These are phyloP conservation scores for Calamus simplicifolius DNA, from an alignment of 176 grass and related monocot genomes.

Conservation along the genomic window DNA sequence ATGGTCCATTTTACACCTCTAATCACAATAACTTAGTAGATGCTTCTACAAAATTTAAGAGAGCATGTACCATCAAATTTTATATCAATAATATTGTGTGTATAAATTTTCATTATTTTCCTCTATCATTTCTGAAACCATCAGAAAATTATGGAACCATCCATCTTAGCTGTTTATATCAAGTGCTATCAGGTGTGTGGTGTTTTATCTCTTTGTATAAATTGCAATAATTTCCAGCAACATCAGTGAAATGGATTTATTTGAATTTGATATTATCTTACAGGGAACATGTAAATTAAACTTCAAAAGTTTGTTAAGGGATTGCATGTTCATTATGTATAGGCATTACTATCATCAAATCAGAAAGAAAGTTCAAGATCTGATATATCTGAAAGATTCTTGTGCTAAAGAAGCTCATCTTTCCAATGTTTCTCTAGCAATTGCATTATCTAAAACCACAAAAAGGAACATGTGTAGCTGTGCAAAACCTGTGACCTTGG, in stretches of 20 bases:
- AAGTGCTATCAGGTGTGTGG: no score
- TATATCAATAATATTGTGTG: no score
- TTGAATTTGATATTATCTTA: slow-evolving; percentile 15
- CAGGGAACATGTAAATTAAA: slow-evolving; percentile 59
- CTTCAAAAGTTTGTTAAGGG: slow-evolving; percentile 63
- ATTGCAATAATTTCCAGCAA: slow-evolving; percentile 3
- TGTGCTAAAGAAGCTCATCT: slow-evolving; percentile 32
- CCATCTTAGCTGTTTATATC: no score
- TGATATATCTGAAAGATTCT: slow-evolving; percentile 28
- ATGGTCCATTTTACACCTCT: no score
- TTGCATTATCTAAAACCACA: slow-evolving; percentile 40
- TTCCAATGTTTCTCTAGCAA: slow-evolving; percentile 37
- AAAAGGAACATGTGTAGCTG: slow-evolving; percentile 42
- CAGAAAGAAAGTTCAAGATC: slow-evolving; percentile 23
- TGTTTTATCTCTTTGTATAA: no score
- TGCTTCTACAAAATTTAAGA: no score
- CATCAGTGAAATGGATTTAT: slow-evolving; percentile 12
- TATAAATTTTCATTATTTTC: no score
- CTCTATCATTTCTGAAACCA: slow-evolving; percentile 1
- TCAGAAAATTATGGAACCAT: no score
- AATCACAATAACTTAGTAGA: no score
- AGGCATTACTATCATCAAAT: slow-evolving; percentile 32
- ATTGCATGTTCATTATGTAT: slow-evolving; percentile 53
- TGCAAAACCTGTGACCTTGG: slow-evolving; percentile 60
- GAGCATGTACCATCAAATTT: no score